Conservation (phyloP, 352 stramenopile genomes). For the Phytophthora macrochlamydospora region DNA sequence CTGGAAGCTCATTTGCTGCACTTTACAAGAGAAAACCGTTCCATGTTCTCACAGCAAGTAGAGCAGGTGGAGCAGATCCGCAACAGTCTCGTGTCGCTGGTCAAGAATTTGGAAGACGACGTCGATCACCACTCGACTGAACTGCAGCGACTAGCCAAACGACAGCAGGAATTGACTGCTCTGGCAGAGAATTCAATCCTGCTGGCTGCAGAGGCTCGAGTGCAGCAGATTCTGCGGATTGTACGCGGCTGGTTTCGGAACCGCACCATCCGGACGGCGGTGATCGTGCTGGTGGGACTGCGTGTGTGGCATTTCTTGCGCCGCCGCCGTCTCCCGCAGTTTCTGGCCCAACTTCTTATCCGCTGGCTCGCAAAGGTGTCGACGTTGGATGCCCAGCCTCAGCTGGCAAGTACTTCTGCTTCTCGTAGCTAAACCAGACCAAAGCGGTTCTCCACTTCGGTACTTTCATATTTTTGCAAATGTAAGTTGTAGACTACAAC, state of each 20-base stretch:
- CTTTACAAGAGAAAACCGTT: constrained; percentile 67
- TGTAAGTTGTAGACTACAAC: no score
- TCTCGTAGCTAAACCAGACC: constrained; percentile 14
- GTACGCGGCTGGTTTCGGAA: constrained; percentile 53
- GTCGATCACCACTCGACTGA: constrained; percentile 68
- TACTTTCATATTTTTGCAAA: constrained; percentile 8
- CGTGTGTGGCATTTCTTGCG: constrained; percentile 63
- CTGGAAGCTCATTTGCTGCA: constrained; percentile 67
- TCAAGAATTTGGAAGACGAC: constrained; percentile 67
- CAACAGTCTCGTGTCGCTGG: constrained; percentile 51
- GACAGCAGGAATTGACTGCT: constrained; percentile 45
- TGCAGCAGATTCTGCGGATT: constrained; percentile 38
- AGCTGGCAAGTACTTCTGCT: constrained; percentile 6
- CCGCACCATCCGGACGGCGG: constrained; percentile 51
- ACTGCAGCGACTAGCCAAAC: constrained; percentile 45
- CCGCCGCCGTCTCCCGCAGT: constrained; percentile 53
- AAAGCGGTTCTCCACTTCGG: neutral
- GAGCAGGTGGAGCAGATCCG: constrained; percentile 63
- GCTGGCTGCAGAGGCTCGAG: constrained; percentile 44
- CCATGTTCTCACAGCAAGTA: constrained; percentile 56
- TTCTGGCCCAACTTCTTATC: constrained; percentile 66
- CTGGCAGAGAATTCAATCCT: constrained; percentile 50
- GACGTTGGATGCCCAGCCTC: constrained; percentile 40
- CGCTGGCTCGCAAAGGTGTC: constrained; percentile 61
- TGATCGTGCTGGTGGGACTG: constrained; percentile 53